Percentiles rank a stretch among this genome's conserved stretches.
Conservation (phyloP, 1,284 basidiomycete species). For the Cutaneotrichosporon sp. region DNA sequence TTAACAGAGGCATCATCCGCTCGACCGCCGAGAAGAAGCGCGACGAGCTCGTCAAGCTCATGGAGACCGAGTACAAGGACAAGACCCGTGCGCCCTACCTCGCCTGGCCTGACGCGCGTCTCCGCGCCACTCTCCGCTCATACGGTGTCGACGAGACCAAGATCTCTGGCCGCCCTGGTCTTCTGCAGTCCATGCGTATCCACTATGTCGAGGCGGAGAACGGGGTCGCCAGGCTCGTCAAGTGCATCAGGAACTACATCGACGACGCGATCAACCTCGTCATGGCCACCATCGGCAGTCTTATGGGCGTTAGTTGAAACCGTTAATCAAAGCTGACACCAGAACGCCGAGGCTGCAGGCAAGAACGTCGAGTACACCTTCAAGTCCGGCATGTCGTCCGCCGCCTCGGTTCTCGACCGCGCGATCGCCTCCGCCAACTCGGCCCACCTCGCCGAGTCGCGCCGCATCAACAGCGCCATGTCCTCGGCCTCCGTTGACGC, state of each 20-base stretch:
- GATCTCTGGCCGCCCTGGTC: slow-evolving; percentile 60
- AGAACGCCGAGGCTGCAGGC: slow-evolving; percentile 24
- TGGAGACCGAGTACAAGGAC: slow-evolving; percentile 49
- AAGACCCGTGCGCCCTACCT: slow-evolving; percentile 59
- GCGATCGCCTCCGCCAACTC: slow-evolving; percentile 37
- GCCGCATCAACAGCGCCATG: slow-evolving; percentile 32
- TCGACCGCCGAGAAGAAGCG: slow-evolving; percentile 63
- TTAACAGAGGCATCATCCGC: slow-evolving; percentile 67
- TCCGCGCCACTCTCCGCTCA: slow-evolving; percentile 74
- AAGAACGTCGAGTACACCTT: slow-evolving; percentile 45
- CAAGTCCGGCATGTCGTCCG: slow-evolving; percentile 42
- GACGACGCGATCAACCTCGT: slow-evolving; percentile 60
- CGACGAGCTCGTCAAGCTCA: slow-evolving; percentile 53
- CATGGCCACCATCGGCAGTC: slow-evolving; percentile 53
- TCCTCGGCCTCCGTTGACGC: slow-evolving; percentile 34
- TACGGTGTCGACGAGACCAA: slow-evolving; percentile 63
- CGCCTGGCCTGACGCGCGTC: slow-evolving; percentile 81
- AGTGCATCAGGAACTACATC: slow-evolving; percentile 59
- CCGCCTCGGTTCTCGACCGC: slow-evolving; percentile 29
- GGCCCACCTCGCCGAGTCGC: slow-evolving; percentile 15
- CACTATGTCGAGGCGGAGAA: slow-evolving; percentile 64
- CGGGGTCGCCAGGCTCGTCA: slow-evolving; percentile 57
- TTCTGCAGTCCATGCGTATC: slow-evolving; percentile 66
- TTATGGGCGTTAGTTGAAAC: slow-evolving; percentile 43
- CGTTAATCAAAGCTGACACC: background rate